phyloP scores from a whole-genome alignment of 345 rosid species.

The Kandelia obovata region DNA sequence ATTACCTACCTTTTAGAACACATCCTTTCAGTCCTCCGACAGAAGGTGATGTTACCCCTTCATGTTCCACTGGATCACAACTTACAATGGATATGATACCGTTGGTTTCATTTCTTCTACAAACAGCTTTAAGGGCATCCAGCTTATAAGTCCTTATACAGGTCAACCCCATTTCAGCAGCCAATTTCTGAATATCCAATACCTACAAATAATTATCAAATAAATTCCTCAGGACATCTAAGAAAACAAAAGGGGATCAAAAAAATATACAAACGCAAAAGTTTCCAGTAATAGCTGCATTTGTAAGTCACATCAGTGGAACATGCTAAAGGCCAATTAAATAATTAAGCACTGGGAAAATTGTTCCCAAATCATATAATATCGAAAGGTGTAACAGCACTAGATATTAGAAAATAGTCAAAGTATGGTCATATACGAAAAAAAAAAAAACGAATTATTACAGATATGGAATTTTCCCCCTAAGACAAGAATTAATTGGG shows the following conservation, averaged over 20 bases:
- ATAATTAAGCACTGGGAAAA: no score
- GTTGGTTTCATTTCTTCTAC: conserved; percentile 39
- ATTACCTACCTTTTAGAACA: conserved; percentile 40
- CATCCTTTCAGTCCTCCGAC: conserved; percentile 24
- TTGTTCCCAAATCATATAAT: no score
- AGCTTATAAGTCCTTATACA: conserved; percentile 77
- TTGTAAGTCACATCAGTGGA: no score
- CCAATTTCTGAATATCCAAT: conserved; percentile 67
- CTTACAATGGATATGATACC: conserved; percentile 26
- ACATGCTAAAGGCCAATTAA: neutral
- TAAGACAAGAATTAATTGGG: no score
- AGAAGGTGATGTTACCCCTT: conserved; percentile 27
- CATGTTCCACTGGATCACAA: conserved; percentile 30
- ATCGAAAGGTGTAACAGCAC: no score
- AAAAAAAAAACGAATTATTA: no score
- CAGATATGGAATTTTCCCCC: no score
- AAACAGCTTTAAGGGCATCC: conserved; percentile 87
- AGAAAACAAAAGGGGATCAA: neutral
- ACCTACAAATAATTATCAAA: conserved; percentile 39
- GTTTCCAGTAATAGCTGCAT: neutral
- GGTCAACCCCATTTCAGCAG: conserved; percentile 79
- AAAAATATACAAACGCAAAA: neutral
- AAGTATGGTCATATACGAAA: no score
- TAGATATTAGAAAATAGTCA: no score
- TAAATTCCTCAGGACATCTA: neutral